Evolutionary conservation across 2,329 filamentous ascomycete species (phyloP).

Genomic region (Colletotrichum camelliae): DNA sequence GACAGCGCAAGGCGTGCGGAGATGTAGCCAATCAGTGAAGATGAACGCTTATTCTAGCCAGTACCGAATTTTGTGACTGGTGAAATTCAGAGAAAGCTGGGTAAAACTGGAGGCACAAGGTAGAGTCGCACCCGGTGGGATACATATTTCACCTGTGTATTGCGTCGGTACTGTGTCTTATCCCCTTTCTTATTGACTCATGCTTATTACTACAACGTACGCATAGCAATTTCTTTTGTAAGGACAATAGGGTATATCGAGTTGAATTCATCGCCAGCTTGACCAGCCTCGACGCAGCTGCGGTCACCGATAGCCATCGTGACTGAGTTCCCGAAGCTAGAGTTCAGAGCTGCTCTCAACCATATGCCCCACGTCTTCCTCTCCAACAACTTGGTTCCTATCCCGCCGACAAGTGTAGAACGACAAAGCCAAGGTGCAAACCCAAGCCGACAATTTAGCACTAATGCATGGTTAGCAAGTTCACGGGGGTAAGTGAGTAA

Average conservation of each 20-base stretch:
- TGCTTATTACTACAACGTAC: rapidly evolving
- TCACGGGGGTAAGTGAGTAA: rapidly evolving
- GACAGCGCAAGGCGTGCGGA: neutral
- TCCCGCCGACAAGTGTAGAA: neutral
- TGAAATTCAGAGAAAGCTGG: no score
- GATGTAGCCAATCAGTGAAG: neutral
- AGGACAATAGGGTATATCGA: neutral
- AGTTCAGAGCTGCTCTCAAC: neutral
- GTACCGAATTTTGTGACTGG: no score
- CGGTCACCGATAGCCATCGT: neutral
- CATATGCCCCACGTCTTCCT: rapidly evolving
- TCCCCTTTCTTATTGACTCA: rapidly evolving
- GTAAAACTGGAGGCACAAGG: neutral
- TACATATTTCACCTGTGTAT: neutral
- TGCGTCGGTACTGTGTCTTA: neutral
- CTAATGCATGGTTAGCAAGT: neutral
- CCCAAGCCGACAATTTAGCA: neutral
- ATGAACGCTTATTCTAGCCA: neutral
- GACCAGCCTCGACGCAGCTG: neutral
- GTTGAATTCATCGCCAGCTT: neutral
- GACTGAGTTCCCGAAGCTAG: neutral
- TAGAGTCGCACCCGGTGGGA: neutral
- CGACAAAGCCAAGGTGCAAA: neutral
- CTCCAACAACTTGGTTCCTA: neutral
- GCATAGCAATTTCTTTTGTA: neutral